A percentile compares a stretch with the other conserved stretches of the same genome.
phyloP scores from a whole-genome alignment of 306 rosid species.

The Casuarina equisetifolia region DNA sequence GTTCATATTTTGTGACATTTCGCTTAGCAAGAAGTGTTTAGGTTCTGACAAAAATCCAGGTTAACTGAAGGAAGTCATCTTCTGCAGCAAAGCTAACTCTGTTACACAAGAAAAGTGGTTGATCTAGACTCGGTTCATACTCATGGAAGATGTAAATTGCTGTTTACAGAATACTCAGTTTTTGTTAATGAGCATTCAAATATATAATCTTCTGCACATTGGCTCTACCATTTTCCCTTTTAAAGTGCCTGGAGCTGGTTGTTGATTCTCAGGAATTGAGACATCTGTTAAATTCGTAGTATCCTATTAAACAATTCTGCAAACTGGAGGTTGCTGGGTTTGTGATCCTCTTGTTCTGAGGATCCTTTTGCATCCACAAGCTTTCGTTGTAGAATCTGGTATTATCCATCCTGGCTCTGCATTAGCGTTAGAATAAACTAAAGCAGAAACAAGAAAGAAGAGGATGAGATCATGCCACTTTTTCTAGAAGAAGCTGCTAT shows the following conservation, averaged over 20 bases:
- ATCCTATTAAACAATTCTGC: background rate
- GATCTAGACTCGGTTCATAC: slow-evolving; percentile 12
- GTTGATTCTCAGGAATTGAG: background rate
- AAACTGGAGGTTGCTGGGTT: background rate
- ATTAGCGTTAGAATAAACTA: too few species aligned
- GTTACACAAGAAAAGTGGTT: background rate
- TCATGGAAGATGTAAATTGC: slow-evolving; percentile 4
- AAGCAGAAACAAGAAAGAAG: too few species aligned
- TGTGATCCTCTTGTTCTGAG: background rate
- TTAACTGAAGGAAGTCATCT: slow-evolving; percentile 23
- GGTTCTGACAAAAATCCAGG: slow-evolving; percentile 21
- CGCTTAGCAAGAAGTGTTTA: slow-evolving; percentile 21
- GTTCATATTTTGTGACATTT: slow-evolving; percentile 4
- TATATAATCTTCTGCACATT: background rate
- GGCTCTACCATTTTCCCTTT: background rate
- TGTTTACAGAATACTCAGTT: slow-evolving; percentile 4
- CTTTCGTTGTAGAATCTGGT: background rate
- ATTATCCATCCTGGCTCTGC: background rate
- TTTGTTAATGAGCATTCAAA: slow-evolving; percentile 2
- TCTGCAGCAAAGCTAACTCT: slow-evolving; percentile 3
- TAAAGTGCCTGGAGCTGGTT: background rate
- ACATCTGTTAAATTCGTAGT: background rate
- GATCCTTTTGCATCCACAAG: background rate
- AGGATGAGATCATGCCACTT: too few species aligned
- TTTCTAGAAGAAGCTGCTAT: too few species aligned